Evolutionary conservation across 2,329 filamentous ascomycete genomes (phyloP), one percentile per base, ranked within the genome.

Genomic region (Teratosphaeria viscida): DNA sequence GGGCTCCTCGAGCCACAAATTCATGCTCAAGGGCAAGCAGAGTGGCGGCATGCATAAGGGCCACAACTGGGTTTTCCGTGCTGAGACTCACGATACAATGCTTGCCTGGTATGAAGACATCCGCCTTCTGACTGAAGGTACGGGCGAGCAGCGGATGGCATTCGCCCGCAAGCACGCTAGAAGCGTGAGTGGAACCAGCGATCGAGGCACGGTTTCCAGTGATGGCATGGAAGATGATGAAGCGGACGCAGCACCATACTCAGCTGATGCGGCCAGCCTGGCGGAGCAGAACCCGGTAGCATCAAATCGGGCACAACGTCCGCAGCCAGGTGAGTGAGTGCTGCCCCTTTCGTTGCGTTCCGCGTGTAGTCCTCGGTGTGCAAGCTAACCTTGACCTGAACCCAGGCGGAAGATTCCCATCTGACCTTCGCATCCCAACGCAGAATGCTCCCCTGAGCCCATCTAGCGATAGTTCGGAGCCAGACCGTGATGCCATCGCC

Each of bases 21-120:
- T 99, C 73, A 90, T 96, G 74, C 85, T 99, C 69, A 99, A 97
- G 75, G 94, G 94, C 53, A 88, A 92, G 61, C 92, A 97, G 75
- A 94, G 91, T 4, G 92, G 94, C 57, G 92, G 94, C 57, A 90
- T 97, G 85, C 94, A 97, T 74, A 89, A 92, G 63, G 84, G 84
- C 37, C 84, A 86, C 70, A 82, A 82, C 47, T 87, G 84, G 84
- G 83, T 86, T 10, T 86, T 87, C 76, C 79, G 84, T 58, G 84
- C 84, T 26, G 84, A 87, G 70, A 82, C 82, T 2, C 80, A 95
- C 73, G 92, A 97, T 67, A 96, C 92, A 14, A 96, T 97, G 92
- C 85, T 95, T 79, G 90, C 91, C 54, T 99, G 94, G 85, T 97
- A 91, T 72, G 88, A 94, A 58, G 92, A 96, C 69, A 92, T 99